These are phyloP conservation scores for Phytophthora sojae DNA, from an alignment of 352 stramenopile species.

Conservation along the genomic window DNA sequence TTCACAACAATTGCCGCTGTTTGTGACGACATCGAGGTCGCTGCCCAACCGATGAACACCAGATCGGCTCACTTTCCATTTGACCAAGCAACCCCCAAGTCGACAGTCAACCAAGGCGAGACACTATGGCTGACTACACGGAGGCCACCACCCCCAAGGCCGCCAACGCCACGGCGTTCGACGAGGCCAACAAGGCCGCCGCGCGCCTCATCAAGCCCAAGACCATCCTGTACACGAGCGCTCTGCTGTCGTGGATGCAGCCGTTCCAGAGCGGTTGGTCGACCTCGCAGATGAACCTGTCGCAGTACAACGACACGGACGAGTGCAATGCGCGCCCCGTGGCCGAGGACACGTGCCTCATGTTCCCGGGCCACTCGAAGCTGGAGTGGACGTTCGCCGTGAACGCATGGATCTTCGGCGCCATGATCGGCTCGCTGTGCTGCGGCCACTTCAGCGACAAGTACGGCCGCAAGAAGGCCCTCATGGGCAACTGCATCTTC, in stretches of 20 bases:
- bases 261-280: too few species aligned
- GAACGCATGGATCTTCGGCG: conserved; percentile 32
- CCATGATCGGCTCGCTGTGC: conserved; percentile 25
- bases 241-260: too few species aligned
- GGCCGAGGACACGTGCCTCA: conserved; percentile 30
- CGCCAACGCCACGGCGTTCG: conserved; percentile 17
- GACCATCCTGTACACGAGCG: conserved; percentile 34
- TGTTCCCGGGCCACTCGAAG: conserved; percentile 35
- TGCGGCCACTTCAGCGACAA: conserved; percentile 31
- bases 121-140: conserved; percentile 11
- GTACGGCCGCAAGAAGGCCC: conserved; percentile 25
- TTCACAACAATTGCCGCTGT: conserved; percentile 4
- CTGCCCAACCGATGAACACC: neutral
- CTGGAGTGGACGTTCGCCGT: conserved; percentile 31
- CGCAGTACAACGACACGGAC: too few species aligned
- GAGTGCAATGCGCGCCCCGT: conserved; percentile 33
- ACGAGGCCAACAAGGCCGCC: conserved; percentile 38
- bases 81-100: conserved; percentile 20
- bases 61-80: conserved; percentile 25
- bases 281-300: too few species aligned
- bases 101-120: conserved; percentile 21
- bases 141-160: conserved; percentile 22
- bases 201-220: conserved; percentile 37
- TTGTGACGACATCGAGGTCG: neutral
- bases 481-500: conserved; percentile 44